These are phyloP conservation scores for Porcisia deanei DNA, from an alignment of 208 protist species.

Conservation along the genomic window DNA sequence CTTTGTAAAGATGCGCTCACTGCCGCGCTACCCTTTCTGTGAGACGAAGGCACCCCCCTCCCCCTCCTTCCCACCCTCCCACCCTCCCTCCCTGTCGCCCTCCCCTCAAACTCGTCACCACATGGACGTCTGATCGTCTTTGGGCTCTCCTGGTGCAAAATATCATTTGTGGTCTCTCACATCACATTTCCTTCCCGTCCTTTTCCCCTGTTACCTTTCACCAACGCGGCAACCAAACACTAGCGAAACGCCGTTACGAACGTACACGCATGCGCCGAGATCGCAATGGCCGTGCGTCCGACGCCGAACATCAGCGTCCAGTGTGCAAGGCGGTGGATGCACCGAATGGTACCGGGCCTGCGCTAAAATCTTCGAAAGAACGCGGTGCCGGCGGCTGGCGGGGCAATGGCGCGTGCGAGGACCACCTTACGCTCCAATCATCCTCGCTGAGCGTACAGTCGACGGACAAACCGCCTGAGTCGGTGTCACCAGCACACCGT, in stretches of 20 bases:
- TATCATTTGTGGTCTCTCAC: not conserved
- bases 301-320: not conserved
- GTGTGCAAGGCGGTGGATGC: not conserved
- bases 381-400: not conserved
- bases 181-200: not conserved
- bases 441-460: not conserved
- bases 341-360: not conserved
- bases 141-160: not conserved
- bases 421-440: not conserved
- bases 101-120: too few relatives aligned
- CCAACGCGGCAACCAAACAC: not conserved
- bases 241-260: not conserved
- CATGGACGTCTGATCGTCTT: not conserved
- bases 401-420: not conserved
- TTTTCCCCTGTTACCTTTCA: not conserved
- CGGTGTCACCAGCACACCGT: conserved; percentile 20
- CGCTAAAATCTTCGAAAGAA: not conserved
- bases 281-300: not conserved
- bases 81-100: too few relatives aligned
- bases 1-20: too few relatives aligned
- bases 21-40: too few relatives aligned
- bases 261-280: not conserved
- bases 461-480: conserved; percentile 21
- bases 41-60: too few relatives aligned
- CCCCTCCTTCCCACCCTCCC: too few relatives aligned